Evolutionary conservation across 1,139 yeast species (phyloP).

Genomic region (Sugiyamaella sp.): DNA sequence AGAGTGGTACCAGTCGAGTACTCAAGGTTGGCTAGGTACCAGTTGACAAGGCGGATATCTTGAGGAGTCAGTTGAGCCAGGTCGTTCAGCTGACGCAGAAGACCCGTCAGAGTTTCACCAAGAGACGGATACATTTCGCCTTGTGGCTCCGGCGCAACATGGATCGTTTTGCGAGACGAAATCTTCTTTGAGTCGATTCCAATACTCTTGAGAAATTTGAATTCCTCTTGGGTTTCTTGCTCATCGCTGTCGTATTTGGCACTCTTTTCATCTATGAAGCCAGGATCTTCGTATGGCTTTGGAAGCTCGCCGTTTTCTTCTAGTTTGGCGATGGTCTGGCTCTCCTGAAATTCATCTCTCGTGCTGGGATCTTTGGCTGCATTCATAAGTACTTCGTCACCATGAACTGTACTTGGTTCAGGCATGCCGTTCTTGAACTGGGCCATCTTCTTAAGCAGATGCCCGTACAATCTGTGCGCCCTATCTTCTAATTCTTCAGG

Average conservation of each 20-base stretch:
- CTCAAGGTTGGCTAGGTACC: conserved; percentile 50
- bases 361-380: conserved; percentile 43
- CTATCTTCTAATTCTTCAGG: conserved; percentile 39
- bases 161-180: conserved; percentile 31
- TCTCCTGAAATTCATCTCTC: conserved; percentile 38
- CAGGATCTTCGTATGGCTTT: conserved; percentile 40
- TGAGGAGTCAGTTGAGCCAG: conserved; percentile 41
- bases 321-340: conserved; percentile 40
- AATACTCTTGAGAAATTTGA: conserved; percentile 38
- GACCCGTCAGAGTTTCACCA: conserved; percentile 45
- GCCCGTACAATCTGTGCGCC: conserved; percentile 43
- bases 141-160: conserved; percentile 44
- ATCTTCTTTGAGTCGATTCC: conserved; percentile 37
- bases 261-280: conserved; percentile 32
- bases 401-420: conserved; percentile 43
- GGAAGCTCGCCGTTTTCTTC: conserved; percentile 41
- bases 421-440: conserved; percentile 41
- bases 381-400: conserved; percentile 43
- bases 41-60: conserved; percentile 44
- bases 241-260: conserved; percentile 28
- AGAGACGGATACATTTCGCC: conserved; percentile 43
- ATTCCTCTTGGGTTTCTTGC: conserved; percentile 36
- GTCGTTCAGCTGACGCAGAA: conserved; percentile 40
- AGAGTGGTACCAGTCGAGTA: conserved; percentile 45
- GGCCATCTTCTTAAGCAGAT: conserved; percentile 44